Percentiles rank a stretch among this genome's conserved stretches.
Evolutionary conservation across 768 basidiomycete species (phyloP).

Genomic region (Russula ochroleuca): DNA sequence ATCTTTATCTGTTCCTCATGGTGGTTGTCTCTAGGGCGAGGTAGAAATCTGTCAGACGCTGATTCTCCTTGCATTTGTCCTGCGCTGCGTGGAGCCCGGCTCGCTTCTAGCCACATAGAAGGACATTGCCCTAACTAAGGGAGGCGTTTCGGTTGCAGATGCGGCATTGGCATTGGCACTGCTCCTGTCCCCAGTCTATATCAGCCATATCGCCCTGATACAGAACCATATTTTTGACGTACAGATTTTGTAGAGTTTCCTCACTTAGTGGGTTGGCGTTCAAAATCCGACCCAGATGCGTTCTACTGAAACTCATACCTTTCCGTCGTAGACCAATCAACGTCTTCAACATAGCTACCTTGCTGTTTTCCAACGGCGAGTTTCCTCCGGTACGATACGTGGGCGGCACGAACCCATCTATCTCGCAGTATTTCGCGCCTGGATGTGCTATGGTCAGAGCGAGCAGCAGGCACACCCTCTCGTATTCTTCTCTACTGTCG

Average conservation of each 20-base stretch:
- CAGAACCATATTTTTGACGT: no score
- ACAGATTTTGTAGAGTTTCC: neutral
- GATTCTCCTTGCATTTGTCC: no score
- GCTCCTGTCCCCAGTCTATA: no score
- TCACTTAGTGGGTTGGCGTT: neutral
- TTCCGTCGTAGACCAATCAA: constrained; percentile 16
- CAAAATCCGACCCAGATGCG: constrained; percentile 16
- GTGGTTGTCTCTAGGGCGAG: no score
- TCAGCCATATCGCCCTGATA: no score
- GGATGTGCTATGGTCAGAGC: constrained; percentile 19
- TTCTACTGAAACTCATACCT: constrained; percentile 8
- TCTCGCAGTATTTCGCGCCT: neutral
- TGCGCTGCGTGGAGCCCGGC: no score
- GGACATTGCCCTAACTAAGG: no score
- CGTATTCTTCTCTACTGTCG: constrained; percentile 17
- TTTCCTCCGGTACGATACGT: neutral
- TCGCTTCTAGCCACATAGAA: no score
- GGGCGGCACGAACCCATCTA: constrained; percentile 17
- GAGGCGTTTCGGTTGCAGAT: no score
- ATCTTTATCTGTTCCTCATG: no score
- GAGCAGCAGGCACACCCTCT: constrained; percentile 16
- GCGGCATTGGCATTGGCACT: no score
- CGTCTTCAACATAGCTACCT: constrained; percentile 1
- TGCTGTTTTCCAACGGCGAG: constrained; percentile 10
- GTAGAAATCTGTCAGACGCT: no score